phyloP scores from a whole-genome alignment of 2,329 filamentous ascomycete species.

The Neofusicoccum umdonicola region DNA sequence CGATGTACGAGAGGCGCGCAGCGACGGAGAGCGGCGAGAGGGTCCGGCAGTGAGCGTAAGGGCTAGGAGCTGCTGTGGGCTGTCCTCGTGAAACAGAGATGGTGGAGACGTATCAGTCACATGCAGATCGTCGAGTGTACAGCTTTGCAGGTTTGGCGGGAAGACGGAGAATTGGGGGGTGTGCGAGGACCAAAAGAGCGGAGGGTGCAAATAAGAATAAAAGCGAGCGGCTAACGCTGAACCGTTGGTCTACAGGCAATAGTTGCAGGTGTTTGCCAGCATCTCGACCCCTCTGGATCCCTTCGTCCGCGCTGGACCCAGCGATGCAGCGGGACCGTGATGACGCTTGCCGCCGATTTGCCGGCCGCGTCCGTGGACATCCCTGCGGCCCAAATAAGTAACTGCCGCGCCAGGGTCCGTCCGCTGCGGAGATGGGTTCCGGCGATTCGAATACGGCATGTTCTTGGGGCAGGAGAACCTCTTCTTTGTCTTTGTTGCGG shows the following conservation, averaged over 20 bases:
- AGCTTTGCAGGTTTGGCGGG: not conserved
- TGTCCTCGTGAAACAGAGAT: slow-evolving; percentile 7
- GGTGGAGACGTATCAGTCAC: not conserved
- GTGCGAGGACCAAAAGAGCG: not conserved
- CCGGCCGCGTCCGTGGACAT: not conserved
- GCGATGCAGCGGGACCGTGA: slow-evolving; percentile 7
- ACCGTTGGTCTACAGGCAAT: not conserved
- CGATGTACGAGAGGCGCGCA: not conserved
- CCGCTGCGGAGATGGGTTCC: not conserved
- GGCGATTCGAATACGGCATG: not conserved
- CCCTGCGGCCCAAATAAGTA: not conserved
- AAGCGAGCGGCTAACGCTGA: not conserved
- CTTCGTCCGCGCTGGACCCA: slow-evolving; percentile 12
- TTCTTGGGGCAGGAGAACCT: not conserved
- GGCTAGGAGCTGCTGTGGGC: not conserved
- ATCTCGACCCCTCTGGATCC: slow-evolving; percentile 16
- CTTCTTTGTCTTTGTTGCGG: not conserved
- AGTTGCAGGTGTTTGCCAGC: slow-evolving; percentile 8
- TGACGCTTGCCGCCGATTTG: slow-evolving; percentile 12
- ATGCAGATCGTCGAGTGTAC: not conserved
- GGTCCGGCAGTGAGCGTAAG: not conserved
- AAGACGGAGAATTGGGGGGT: not conserved
- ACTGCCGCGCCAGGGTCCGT: slow-evolving; percentile 11
- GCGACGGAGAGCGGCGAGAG: not conserved
- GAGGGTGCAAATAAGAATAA: slow-evolving; percentile 1